A percentile compares a stretch with the other conserved stretches of the same genome.
Evolutionary conservation across 352 stramenopile species (phyloP).

Genomic region (Globisporangium nagaii): DNA sequence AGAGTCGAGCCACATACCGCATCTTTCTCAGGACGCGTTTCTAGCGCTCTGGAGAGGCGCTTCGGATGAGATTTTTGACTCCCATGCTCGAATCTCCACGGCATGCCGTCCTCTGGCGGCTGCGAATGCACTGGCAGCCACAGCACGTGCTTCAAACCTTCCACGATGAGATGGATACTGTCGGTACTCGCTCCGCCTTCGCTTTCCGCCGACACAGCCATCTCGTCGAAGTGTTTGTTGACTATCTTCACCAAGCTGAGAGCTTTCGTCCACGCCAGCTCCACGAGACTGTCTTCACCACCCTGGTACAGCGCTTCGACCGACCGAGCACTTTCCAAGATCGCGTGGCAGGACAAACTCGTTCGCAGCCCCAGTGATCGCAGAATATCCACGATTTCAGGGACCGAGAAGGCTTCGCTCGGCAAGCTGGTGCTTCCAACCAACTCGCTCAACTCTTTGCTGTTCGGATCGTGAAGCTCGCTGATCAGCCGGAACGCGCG

Average conservation of each 20-base stretch:
- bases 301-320: slow-evolving; percentile 47
- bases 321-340: slow-evolving; percentile 60
- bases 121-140: slow-evolving; percentile 35
- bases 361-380: slow-evolving; percentile 49
- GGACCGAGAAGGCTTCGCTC: slow-evolving; percentile 35
- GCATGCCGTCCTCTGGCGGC: slow-evolving; percentile 40
- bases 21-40: slow-evolving; percentile 45
- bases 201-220: slow-evolving; percentile 20
- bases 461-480: slow-evolving; percentile 69
- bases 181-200: slow-evolving; percentile 2
- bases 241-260: slow-evolving; percentile 57
- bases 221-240: slow-evolving; percentile 74
- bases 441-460: slow-evolving; percentile 51
- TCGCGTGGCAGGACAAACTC: slow-evolving; percentile 58
- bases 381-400: slow-evolving; percentile 46
- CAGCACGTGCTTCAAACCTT: slow-evolving; percentile 23
- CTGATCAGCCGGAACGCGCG: slow-evolving; percentile 36
- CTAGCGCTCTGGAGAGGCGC: slow-evolving; percentile 31
- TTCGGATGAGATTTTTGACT: background rate
- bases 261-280: slow-evolving; percentile 33
- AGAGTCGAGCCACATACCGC: slow-evolving; percentile 43
- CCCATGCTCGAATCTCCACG: slow-evolving; percentile 30
- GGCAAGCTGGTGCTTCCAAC: slow-evolving; percentile 66
- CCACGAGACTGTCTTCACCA: slow-evolving; percentile 7
- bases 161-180: slow-evolving; percentile 23